Percentiles rank a stretch among this genome's conserved stretches.
Evolutionary conservation across 768 basidiomycete species (phyloP).

Genomic region (Lactarius quietus): DNA sequence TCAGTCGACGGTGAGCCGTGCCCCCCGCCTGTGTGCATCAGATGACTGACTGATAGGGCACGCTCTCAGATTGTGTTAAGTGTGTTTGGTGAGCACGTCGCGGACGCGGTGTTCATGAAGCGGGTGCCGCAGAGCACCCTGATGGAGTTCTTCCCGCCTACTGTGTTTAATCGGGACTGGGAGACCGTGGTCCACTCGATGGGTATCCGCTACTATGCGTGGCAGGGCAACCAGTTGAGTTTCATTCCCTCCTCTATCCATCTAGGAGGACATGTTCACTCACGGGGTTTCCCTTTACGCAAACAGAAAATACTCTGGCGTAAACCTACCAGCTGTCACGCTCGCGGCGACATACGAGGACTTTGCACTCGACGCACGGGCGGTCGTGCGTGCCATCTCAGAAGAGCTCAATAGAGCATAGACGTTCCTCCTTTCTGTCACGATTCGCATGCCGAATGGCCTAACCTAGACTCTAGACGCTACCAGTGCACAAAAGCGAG

Average conservation of each 20-base stretch:
- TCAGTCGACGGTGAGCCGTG: constrained; percentile 20
- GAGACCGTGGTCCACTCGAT: constrained; percentile 21
- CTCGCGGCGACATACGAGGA: constrained; percentile 3
- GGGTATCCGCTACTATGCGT: constrained; percentile 24
- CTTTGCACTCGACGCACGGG: constrained; percentile 17
- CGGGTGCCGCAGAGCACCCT: constrained; percentile 15
- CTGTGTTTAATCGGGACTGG: constrained; percentile 21
- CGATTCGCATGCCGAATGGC: background rate
- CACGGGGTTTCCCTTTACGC: background rate
- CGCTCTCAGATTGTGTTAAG: constrained; percentile 19
- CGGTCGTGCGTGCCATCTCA: constrained; percentile 17
- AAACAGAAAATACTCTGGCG: constrained; percentile 20
- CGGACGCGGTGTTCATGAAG: constrained; percentile 22
- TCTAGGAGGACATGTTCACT: background rate
- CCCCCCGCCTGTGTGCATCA: background rate
- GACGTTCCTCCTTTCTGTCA: background rate
- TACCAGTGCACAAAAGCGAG: background rate
- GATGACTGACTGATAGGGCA: background rate
- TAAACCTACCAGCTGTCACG: constrained; percentile 3
- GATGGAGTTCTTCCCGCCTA: constrained; percentile 24
- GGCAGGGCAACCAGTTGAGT: constrained; percentile 22
- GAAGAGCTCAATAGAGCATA: constrained; percentile 15
- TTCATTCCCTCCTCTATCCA: background rate
- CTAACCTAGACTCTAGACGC: background rate
- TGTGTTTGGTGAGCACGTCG: constrained; percentile 19